These are phyloP conservation scores for Plasmodium sp. DNA, from an alignment of 169 alveolate genomes.

Conservation along the genomic window DNA sequence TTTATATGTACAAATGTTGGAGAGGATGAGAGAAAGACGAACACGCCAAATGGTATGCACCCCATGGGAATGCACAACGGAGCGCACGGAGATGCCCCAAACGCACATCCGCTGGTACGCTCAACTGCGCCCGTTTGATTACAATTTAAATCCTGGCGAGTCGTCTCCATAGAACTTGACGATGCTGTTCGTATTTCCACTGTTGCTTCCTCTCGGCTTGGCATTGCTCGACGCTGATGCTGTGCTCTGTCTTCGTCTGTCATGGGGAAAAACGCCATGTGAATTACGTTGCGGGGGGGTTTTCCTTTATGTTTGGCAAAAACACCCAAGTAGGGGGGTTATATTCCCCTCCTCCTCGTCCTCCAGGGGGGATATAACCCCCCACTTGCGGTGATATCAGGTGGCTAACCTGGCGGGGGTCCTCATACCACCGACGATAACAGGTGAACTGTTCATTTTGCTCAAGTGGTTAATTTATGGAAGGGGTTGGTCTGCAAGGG, in stretches of 20 bases:
- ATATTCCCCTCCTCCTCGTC: too few relatives aligned
- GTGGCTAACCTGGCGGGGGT: constrained; percentile 47
- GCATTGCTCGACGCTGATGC: background rate
- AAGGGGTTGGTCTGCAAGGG: background rate
- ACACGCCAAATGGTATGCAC: background rate
- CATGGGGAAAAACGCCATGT: background rate
- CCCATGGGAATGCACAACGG: too few relatives aligned
- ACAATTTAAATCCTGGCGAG: constrained; percentile 75
- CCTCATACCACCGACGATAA: constrained; percentile 64
- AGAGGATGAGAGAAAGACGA: background rate
- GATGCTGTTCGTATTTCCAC: constrained; percentile 41
- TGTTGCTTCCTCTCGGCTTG: constrained; percentile 41
- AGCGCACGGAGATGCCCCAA: too few relatives aligned
- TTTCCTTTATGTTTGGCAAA: background rate
- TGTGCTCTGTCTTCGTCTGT: constrained; percentile 59
- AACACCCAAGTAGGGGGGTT: background rate
- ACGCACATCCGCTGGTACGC: background rate
- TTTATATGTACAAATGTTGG: background rate
- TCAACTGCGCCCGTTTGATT: background rate
- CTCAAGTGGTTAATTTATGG: background rate
- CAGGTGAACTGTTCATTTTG: constrained; percentile 45
- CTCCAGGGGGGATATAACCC: too few relatives aligned
- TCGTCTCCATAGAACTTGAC: constrained; percentile 70
- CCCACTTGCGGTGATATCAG: background rate
- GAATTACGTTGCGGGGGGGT: background rate